A percentile compares a stretch with the other conserved stretches of the same genome.
Conservation (phyloP, 2,329 filamentous ascomycete genomes). For the Furcasterigmium furcatum region DNA sequence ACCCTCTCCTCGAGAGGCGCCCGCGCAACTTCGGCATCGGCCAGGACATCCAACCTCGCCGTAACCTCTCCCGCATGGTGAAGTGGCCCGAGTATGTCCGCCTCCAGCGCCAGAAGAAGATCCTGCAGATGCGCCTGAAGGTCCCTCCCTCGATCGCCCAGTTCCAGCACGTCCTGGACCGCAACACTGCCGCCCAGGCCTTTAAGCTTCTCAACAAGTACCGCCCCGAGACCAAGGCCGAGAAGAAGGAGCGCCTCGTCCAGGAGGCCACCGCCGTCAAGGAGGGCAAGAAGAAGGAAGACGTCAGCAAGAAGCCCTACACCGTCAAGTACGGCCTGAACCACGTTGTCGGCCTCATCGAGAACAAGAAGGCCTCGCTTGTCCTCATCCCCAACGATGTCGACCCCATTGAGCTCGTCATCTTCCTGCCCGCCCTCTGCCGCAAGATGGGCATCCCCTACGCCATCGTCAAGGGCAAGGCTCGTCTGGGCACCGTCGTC, state of each 20-base stretch:
- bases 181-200: conserved; percentile 92
- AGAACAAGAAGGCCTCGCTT: conserved; percentile 99
- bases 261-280: conserved; percentile 97
- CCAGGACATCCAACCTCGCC: conserved; percentile 95
- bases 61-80: conserved; percentile 97
- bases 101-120: conserved; percentile 91
- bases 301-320: conserved; percentile 99
- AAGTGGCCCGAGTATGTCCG: conserved; percentile 99
- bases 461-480: conserved; percentile 99
- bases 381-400: conserved; percentile 99
- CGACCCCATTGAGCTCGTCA: conserved; percentile 98
- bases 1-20: conserved; percentile 99
- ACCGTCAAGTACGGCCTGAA: conserved; percentile 99
- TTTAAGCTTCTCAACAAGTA: conserved; percentile 99
- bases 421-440: conserved; percentile 98
- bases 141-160: conserved; percentile 95
- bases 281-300: conserved; percentile 99
- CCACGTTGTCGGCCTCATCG: conserved; percentile 95
- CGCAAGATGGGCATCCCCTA: conserved; percentile 99
- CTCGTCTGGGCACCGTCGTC: conserved; percentile 95
- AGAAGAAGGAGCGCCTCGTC: conserved; percentile 99
- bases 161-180: conserved; percentile 96
- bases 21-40: conserved; percentile 97
- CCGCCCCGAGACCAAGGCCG: conserved; percentile 96
- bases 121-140: conserved; percentile 97